phyloP scores from a whole-genome alignment of 768 basidiomycete species.

The Clavulina sp. region DNA sequence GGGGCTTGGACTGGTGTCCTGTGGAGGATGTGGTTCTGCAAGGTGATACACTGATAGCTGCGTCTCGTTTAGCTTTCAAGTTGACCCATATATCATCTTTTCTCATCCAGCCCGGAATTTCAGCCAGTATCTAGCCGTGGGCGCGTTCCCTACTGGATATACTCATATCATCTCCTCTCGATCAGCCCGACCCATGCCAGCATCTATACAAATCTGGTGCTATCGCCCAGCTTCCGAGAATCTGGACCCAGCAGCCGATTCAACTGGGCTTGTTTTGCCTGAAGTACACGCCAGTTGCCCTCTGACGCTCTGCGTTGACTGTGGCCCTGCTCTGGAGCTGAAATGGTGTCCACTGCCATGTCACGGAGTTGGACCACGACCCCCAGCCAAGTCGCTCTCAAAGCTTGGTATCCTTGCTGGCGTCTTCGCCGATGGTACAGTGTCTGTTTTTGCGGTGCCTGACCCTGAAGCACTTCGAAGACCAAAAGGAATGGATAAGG shows the following conservation, averaged over 20 bases:
- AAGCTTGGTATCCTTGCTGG: conserved; percentile 77
- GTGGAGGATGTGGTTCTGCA: conserved; percentile 38
- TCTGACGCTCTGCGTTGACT: conserved; percentile 70
- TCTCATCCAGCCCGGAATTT: conserved; percentile 8
- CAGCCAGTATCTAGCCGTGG: conserved; percentile 73
- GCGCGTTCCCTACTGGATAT: conserved; percentile 51
- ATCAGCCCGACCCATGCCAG: conserved; percentile 32
- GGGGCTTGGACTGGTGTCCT: conserved; percentile 90
- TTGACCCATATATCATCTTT: no score
- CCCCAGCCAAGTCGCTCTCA: not conserved
- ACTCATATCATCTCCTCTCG: conserved; percentile 50
- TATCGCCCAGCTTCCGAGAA: conserved; percentile 16
- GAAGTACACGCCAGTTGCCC: conserved; percentile 34
- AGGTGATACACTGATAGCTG: no score
- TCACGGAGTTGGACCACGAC: conserved; percentile 28
- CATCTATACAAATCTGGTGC: conserved; percentile 83
- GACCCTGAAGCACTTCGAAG: conserved; percentile 40
- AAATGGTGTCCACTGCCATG: conserved; percentile 91
- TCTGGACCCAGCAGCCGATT: conserved; percentile 1
- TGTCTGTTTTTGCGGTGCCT: conserved; percentile 64
- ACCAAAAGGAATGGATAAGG: not conserved
- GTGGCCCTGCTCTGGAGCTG: conserved; percentile 58
- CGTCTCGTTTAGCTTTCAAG: no score
- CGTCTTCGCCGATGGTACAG: conserved; percentile 72
- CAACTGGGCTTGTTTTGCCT: not conserved